These are phyloP conservation scores for Lipomyces spencermartinsiae DNA, from an alignment of 805 yeast species.

Conservation along the genomic window DNA sequence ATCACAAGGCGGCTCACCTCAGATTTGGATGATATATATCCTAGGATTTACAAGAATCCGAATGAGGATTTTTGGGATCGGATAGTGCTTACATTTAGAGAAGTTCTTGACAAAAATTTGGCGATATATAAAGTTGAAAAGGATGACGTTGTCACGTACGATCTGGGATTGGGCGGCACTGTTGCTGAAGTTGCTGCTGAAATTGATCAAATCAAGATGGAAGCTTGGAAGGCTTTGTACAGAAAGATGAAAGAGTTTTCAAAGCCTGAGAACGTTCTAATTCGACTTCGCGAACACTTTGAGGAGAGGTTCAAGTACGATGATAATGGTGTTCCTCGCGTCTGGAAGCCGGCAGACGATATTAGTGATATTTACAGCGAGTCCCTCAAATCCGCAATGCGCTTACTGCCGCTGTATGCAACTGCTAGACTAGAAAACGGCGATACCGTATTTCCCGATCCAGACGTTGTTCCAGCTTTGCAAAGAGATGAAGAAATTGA, in stretches of 20 bases:
- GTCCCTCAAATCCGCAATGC: slow-evolving; percentile 65
- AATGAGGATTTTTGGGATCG: slow-evolving; percentile 65
- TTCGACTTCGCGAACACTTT: slow-evolving; percentile 75
- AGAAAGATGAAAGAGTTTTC: slow-evolving; percentile 65
- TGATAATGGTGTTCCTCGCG: slow-evolving; percentile 76
- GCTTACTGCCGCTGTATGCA: slow-evolving; percentile 64
- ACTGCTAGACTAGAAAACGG: slow-evolving; percentile 58
- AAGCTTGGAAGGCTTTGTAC: slow-evolving; percentile 71
- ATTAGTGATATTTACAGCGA: slow-evolving; percentile 67
- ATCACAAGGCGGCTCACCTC: slow-evolving; percentile 19
- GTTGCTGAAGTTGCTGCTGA: slow-evolving; percentile 53
- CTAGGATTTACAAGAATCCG: slow-evolving; percentile 26
- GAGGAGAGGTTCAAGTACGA: slow-evolving; percentile 86
- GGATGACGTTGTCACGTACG: slow-evolving; percentile 47
- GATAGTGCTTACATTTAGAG: slow-evolving; percentile 49
- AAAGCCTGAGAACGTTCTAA: slow-evolving; percentile 68
- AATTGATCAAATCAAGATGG: slow-evolving; percentile 53
- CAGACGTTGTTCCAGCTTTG: slow-evolving; percentile 18
- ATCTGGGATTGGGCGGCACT: slow-evolving; percentile 67
- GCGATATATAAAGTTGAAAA: slow-evolving; percentile 25
- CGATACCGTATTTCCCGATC: slow-evolving; percentile 45
- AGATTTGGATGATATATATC: slow-evolving; percentile 35
- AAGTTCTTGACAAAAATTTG: slow-evolving; percentile 44
- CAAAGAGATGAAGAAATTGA: slow-evolving; percentile 41
- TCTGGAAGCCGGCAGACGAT: slow-evolving; percentile 78